Percentiles rank a stretch among this genome's conserved stretches.
Conservation (phyloP, 2,329 filamentous ascomycete species). For the Apiospora rasikravindrae region DNA sequence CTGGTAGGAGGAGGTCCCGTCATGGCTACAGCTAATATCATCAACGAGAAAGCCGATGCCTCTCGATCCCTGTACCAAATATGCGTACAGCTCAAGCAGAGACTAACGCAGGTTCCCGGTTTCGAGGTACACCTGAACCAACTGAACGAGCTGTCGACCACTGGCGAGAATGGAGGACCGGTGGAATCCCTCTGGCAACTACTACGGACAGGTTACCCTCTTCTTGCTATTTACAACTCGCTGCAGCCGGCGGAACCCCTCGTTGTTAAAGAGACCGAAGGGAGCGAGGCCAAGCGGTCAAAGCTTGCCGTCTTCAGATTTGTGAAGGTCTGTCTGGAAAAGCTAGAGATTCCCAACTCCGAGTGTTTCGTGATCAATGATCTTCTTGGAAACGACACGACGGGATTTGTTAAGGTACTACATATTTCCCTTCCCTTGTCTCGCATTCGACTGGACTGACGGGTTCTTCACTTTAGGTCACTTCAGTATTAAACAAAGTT, state of each 20-base stretch:
- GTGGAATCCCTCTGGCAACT: slow-evolving; percentile 92
- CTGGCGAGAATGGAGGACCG: slow-evolving; percentile 70
- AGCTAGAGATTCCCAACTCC: slow-evolving; percentile 77
- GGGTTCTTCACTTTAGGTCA: slow-evolving; percentile 60
- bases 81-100: slow-evolving; percentile 82
- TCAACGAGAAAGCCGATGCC: slow-evolving; percentile 95
- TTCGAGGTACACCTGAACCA: slow-evolving; percentile 77
- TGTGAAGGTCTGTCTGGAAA: slow-evolving; percentile 83
- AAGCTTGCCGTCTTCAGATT: slow-evolving; percentile 94
- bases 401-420: slow-evolving; percentile 88
- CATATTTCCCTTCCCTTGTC: background rate
- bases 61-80: slow-evolving; percentile 94
- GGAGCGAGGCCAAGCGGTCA: slow-evolving; percentile 73
- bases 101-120: slow-evolving; percentile 80
- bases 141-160: slow-evolving; percentile 70
- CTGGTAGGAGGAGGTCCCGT: slow-evolving; percentile 57
- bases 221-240: slow-evolving; percentile 88
- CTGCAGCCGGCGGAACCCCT: slow-evolving; percentile 74
- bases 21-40: slow-evolving; percentile 87
- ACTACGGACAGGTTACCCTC: slow-evolving; percentile 80
- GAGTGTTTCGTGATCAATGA: slow-evolving; percentile 94
- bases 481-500: slow-evolving; percentile 89
- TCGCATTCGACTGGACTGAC: slow-evolving; percentile 11
- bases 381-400: slow-evolving; percentile 91
- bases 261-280: slow-evolving; percentile 65